Percentiles rank a stretch among this genome's conserved stretches.
phyloP scores from a whole-genome alignment of 805 yeast genomes.

The Zygoascus tannicola region DNA sequence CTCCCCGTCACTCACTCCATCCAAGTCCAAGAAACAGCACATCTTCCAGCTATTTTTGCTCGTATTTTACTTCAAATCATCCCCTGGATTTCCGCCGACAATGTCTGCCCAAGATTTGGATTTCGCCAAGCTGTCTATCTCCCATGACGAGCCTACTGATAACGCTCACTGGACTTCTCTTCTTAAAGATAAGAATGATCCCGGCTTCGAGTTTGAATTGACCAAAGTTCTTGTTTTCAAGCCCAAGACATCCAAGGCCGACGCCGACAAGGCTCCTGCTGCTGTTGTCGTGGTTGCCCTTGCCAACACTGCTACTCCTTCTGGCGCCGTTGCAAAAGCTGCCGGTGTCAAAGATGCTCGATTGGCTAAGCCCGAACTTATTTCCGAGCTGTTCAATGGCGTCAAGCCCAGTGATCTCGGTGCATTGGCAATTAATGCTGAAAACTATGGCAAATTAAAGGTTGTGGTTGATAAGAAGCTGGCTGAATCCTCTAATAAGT shows the following conservation, averaged over 20 bases:
- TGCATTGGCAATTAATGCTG: slow-evolving; percentile 26
- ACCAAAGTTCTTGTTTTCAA: slow-evolving; percentile 78
- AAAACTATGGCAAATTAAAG: slow-evolving; percentile 50
- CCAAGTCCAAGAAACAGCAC: slow-evolving; percentile 1
- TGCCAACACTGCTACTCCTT: slow-evolving; percentile 59
- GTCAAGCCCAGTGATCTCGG: slow-evolving; percentile 38
- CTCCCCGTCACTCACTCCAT: slow-evolving; percentile 1
- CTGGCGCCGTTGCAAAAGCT: slow-evolving; percentile 51
- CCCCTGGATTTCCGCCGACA: no score
- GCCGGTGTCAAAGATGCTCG: slow-evolving; percentile 77
- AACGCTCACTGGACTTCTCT: slow-evolving; percentile 18
- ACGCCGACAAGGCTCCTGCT: slow-evolving; percentile 45
- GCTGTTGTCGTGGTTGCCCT: slow-evolving; percentile 77
- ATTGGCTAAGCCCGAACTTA: slow-evolving; percentile 74
- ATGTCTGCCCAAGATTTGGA: slow-evolving; percentile 7
- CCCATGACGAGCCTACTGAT: slow-evolving; percentile 15
- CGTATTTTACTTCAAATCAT: no score
- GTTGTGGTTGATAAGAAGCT: slow-evolving; percentile 49
- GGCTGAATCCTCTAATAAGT: slow-evolving; percentile 20
- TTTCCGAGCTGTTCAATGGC: slow-evolving; percentile 47
- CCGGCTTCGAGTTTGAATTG: slow-evolving; percentile 10
- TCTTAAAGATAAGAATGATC: slow-evolving; percentile 7
- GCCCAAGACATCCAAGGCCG: slow-evolving; percentile 78
- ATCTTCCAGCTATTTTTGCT: not conserved
- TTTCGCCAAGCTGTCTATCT: slow-evolving; percentile 9